Percentiles rank a stretch among this genome's conserved stretches.
phyloP scores from a whole-genome alignment of 768 basidiomycete species.

The Boletus rufocinnamomeus region DNA sequence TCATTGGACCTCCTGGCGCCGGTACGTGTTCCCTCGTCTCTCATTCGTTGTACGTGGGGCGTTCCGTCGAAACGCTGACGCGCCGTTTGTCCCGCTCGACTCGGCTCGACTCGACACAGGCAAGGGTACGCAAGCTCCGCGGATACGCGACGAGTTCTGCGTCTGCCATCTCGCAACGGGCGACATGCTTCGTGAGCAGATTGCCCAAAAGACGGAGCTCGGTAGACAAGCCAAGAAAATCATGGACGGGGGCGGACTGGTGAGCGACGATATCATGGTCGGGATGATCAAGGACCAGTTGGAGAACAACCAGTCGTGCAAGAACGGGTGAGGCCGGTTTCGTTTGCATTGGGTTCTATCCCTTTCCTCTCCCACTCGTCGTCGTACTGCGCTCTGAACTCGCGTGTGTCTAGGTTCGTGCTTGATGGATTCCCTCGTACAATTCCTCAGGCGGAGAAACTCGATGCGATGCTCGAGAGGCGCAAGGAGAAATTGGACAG shows the following conservation, averaged over 20 bases:
- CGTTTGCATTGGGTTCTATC: neutral
- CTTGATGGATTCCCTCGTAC: conserved; percentile 99
- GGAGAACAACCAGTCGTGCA: conserved; percentile 88
- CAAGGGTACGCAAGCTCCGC: conserved; percentile 97
- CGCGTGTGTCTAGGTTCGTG: conserved; percentile 69
- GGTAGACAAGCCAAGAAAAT: conserved; percentile 95
- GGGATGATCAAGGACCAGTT: conserved; percentile 97
- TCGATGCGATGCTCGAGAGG: conserved; percentile 83
- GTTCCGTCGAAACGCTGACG: neutral
- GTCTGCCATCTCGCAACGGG: conserved; percentile 98
- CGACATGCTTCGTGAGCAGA: conserved; percentile 97
- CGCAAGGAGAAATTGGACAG: conserved; percentile 89
- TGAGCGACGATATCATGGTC: conserved; percentile 96
- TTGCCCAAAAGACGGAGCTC: conserved; percentile 80
- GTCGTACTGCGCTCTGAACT: neutral
- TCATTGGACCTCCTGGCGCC: conserved; percentile 96
- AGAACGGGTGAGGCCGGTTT: conserved; percentile 78
- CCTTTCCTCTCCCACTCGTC: neutral
- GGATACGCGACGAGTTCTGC: conserved; percentile 89
- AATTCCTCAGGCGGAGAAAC: conserved; percentile 93
- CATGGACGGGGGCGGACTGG: conserved; percentile 96
- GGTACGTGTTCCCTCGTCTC: conserved; percentile 51
- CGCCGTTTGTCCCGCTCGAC: neutral
- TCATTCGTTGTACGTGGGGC: too few relatives aligned
- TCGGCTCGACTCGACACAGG: conserved; percentile 47